Conservation (phyloP, 805 yeast species). For the Pichia thaimueangensis region DNA sequence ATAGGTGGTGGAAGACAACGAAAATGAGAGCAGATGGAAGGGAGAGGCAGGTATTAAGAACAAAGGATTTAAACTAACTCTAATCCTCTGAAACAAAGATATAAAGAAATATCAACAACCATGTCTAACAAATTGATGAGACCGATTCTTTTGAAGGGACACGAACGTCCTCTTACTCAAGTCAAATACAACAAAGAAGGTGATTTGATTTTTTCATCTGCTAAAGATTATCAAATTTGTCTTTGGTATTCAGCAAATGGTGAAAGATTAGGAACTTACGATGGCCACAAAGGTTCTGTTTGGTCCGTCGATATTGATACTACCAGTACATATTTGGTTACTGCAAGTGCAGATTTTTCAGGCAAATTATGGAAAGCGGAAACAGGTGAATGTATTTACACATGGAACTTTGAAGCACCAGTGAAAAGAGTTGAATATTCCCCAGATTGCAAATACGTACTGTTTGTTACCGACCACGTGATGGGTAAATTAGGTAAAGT, state of each 20-base stretch:
- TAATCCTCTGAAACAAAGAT: too few relatives aligned
- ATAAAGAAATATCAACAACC: too few relatives aligned
- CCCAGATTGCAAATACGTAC: slow-evolving; percentile 59
- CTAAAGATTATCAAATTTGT: slow-evolving; percentile 84
- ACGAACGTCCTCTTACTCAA: slow-evolving; percentile 96
- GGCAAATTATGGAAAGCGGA: slow-evolving; percentile 79
- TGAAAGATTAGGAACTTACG: slow-evolving; percentile 90
- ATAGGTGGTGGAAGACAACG: too few relatives aligned
- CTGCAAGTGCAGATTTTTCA: slow-evolving; percentile 88
- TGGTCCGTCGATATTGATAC: slow-evolving; percentile 88
- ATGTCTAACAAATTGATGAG: slow-evolving; percentile 39
- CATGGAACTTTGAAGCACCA: slow-evolving; percentile 77
- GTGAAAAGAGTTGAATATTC: slow-evolving; percentile 85
- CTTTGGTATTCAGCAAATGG: slow-evolving; percentile 96
- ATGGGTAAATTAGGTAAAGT: slow-evolving; percentile 85
- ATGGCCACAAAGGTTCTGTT: slow-evolving; percentile 87
- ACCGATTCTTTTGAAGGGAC: slow-evolving; percentile 79
- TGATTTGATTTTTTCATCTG: slow-evolving; percentile 83
- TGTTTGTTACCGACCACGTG: slow-evolving; percentile 82
- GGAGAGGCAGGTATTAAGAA: too few relatives aligned
- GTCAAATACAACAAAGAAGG: slow-evolving; percentile 95
- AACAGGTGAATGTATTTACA: slow-evolving; percentile 68
- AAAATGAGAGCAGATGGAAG: too few relatives aligned
- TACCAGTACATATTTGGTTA: slow-evolving; percentile 60
- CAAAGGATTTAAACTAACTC: too few relatives aligned